Base-by-base conservation (phyloP, 169 alveolate species). In the Plasmodium gaboni region DNA sequence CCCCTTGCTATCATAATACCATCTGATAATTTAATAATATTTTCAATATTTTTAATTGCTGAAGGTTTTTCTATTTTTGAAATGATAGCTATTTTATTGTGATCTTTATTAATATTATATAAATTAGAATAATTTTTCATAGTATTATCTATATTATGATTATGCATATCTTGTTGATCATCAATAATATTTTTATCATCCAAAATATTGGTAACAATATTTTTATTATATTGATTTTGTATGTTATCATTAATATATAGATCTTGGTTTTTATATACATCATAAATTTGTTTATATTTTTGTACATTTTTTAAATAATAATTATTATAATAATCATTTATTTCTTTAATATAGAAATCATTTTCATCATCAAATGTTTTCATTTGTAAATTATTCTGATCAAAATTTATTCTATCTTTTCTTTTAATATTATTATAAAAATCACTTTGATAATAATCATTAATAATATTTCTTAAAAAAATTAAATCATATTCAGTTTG, bases 1-100 rank as follows among this genome's bases (percentile, higher is more conserved):
- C 99, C 99, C 74, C 99, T 96, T 53, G 99, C 99, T 12, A 98
- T 98, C 99, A 98, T 98, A 59, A 98, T 94, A 7, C 99, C 99
- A 88, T 98, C 99, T 5, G 98, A 86, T 15, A 91, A 97, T 57
- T 95, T 88, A 17, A 98, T 90, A 63, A 98, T 97, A 44, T 95
- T 98, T 68, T 97, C 98, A 74, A 97, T 94, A 71, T 96, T 97
- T 64, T 96, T 94, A 24, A 98, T 94, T 51, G 99, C 99, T 44
- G 97, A 97, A 46, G 97, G 96, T 88, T 97, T 98, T 92, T 98
- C 99, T 61, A 98, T 98, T 86, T 98, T 98, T 0, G 99, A 94
- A n/a, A 98, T 97, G 44, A 98, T 87, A 32, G 80, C 93, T 46
- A 94, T 86, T 32, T 19, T 93, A 50, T 96, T 95, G 2, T 94